Evolutionary conservation across 306 rosid genomes (phyloP).

Genomic region (Acacia confusa): DNA sequence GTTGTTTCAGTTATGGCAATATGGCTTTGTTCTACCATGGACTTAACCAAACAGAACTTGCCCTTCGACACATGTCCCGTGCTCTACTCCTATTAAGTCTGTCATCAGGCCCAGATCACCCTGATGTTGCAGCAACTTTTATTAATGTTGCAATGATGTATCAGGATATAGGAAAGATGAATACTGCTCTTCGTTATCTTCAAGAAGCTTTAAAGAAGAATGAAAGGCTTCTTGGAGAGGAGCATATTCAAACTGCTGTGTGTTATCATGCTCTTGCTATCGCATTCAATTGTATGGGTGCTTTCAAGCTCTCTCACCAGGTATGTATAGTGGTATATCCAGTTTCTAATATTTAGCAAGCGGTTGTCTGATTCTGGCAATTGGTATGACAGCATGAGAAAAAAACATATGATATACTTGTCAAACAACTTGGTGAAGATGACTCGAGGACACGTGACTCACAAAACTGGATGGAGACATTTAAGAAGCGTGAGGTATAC

Average conservation of each 20-base stretch:
- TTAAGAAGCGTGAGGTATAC: conserved; percentile 95
- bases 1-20: conserved; percentile 83
- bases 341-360: background rate
- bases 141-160: conserved; percentile 98
- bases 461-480: conserved; percentile 92
- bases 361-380: conserved; percentile 28
- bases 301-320: conserved; percentile 97
- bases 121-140: conserved; percentile 94
- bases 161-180: conserved; percentile 96
- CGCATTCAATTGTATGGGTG: conserved; percentile 98
- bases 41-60: conserved; percentile 94
- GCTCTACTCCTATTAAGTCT: conserved; percentile 89
- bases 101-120: conserved; percentile 98
- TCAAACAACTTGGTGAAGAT: conserved; percentile 96
- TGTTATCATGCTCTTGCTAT: conserved; percentile 99
- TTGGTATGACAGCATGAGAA: conserved; percentile 79
- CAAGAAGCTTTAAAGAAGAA: conserved; percentile 98
- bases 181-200: conserved; percentile 96
- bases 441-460: conserved; percentile 96
- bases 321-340: conserved; percentile 37
- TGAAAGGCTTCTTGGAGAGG: conserved; percentile 94
- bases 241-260: conserved; percentile 98
- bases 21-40: conserved; percentile 99
- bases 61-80: conserved; percentile 94
- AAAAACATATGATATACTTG: conserved; percentile 90